Conservation (phyloP, 2,329 filamentous ascomycete species). For the Alternaria tenuissima region DNA sequence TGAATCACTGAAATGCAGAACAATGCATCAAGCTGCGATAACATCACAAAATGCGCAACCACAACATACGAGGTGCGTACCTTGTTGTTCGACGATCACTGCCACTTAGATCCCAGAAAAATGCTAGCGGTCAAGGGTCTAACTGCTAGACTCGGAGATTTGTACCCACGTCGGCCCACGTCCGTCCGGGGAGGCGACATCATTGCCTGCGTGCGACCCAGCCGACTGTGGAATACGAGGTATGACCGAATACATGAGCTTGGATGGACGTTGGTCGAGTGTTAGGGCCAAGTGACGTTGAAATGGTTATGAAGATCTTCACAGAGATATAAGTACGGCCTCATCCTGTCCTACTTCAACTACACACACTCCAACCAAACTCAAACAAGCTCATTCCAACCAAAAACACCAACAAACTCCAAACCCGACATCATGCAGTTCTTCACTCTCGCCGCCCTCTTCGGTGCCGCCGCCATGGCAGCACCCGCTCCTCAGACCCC, state of each 20-base stretch:
- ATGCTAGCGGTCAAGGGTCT: not conserved
- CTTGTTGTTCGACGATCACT: constrained; percentile 6
- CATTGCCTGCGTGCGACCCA: constrained; percentile 10
- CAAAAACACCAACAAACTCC: constrained; percentile 1
- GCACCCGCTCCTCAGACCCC: constrained; percentile 29
- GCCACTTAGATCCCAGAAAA: not conserved
- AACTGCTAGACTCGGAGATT: constrained; percentile 8
- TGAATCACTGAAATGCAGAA: not conserved
- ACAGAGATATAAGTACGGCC: constrained; percentile 25
- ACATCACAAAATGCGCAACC: not conserved
- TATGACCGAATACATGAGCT: constrained; percentile 8
- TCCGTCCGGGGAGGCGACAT: not conserved
- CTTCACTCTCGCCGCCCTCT: constrained; percentile 28
- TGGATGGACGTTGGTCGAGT: constrained; percentile 5
- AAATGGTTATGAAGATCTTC: not conserved
- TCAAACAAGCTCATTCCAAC: not conserved
- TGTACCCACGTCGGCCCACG: constrained; percentile 7
- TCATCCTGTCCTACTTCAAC: not conserved
- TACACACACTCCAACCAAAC: not conserved
- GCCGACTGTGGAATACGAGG: constrained; percentile 2
- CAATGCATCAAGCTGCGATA: constrained; percentile 1
- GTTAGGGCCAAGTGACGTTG: constrained; percentile 16
- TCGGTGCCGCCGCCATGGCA: constrained; percentile 30
- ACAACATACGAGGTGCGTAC: not conserved
- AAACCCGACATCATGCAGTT: constrained; percentile 26